Base-by-base conservation (phyloP, 176 grass and related monocot species). In the Eleusine coracana region DNA sequence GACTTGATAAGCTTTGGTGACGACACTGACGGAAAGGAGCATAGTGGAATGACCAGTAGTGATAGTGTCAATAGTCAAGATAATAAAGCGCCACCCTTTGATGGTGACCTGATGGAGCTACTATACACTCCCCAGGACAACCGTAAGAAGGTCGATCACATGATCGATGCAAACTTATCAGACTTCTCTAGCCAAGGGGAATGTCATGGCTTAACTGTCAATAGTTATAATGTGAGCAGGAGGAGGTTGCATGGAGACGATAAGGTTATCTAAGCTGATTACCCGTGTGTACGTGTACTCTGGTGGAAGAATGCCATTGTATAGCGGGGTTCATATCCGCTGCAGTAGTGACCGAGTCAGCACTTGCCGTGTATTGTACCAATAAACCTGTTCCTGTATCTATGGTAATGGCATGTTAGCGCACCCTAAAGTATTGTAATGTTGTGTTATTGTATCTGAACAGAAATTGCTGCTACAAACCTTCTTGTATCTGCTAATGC, bases 1-100 rank as follows among this genome's bases (percentile, higher is more conserved):
- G 84, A 85, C 60, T 70, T 88, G 63, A 87, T 88, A 27, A 76
- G 76, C 73, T 85, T 85, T 23, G 82, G 66, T 78, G 73, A 18
- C 42, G 81, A 60, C 14, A 27, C 20, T 0, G 4, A 1, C 69
- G 45, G 21, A 29, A 25, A 78, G 14, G 84, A 90, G 7, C 60
- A 46, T 34, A 71, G 20, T 74, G 64, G 29, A 40, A 58, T 44
- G 17, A 28, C 44, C 56, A 29, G 60, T 29, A 25, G 10, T 29
- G 11, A 25, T 63, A 63, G 60, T 29, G 10, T 29, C 10, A 41
- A 21, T 38, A 21, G 28, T 14, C 23, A 66, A 36, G 67, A 73
- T 59, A 31, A 23, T 66, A 84, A 76, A 48, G 71, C 29, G 45
- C 1, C 76, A 46, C 25, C 79, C 34, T 56, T 72, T 45, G 38